A percentile compares a stretch with the other conserved stretches of the same genome.
Conservation (phyloP, 257 asterid species). For the Scutellaria minor region DNA sequence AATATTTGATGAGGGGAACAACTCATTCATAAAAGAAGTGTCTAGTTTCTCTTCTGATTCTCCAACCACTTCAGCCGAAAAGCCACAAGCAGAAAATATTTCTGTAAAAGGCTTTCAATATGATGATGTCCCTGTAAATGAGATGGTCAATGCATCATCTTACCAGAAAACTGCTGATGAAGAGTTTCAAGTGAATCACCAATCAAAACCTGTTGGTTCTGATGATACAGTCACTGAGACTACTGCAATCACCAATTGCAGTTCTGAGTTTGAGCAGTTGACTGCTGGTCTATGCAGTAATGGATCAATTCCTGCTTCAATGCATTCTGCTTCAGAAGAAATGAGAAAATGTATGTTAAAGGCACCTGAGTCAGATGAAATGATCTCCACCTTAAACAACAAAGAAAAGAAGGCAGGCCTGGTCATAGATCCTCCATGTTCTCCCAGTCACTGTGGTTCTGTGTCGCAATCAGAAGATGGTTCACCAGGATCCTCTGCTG, state of each 20-base stretch:
- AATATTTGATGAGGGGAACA: conserved; percentile 54
- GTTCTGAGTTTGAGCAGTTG: conserved; percentile 48
- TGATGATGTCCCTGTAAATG: conserved; percentile 38
- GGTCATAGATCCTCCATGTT: conserved; percentile 35
- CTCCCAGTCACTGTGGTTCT: conserved; percentile 40
- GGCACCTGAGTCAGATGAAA: conserved; percentile 44
- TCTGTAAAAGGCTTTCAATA: conserved; percentile 34
- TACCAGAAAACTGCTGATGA: conserved; percentile 37
- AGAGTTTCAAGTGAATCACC: conserved; percentile 34
- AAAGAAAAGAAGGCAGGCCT: conserved; percentile 40
- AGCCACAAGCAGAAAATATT: conserved; percentile 35
- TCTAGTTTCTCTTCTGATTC: conserved; percentile 46
- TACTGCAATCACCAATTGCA: conserved; percentile 35
- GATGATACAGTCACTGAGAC: conserved; percentile 30
- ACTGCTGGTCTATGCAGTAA: conserved; percentile 39
- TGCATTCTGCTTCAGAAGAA: conserved; percentile 45
- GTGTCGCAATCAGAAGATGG: conserved; percentile 40
- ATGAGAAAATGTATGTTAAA: conserved; percentile 35
- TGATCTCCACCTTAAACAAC: conserved; percentile 19
- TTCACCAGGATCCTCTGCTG: conserved; percentile 40
- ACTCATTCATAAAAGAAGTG: conserved; percentile 45
- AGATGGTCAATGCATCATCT: conserved; percentile 38
- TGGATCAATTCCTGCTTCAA: conserved; percentile 38
- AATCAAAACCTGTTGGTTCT: conserved; percentile 36
- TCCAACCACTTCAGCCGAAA: conserved; percentile 46